A percentile compares a stretch with the other conserved stretches of the same genome.
Conservation (phyloP, 2,329 filamentous ascomycete species). For the Trichoderma hamatum region DNA sequence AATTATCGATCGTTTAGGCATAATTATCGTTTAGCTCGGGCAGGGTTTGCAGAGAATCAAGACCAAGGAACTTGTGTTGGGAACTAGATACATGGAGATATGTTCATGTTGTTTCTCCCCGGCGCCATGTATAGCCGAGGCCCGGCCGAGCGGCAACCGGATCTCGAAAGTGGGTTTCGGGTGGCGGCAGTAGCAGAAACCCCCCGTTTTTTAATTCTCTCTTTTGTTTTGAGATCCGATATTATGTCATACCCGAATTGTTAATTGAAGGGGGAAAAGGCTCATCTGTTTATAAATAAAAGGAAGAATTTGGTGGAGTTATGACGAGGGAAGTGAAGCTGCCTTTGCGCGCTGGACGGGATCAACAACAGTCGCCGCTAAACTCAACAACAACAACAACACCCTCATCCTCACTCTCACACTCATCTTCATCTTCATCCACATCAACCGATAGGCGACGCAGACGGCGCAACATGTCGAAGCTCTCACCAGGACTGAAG, state of each 20-base stretch:
- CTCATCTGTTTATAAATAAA: not conserved
- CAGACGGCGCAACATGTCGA: conserved; percentile 60
- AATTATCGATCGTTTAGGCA: not conserved
- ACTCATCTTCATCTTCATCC: not conserved
- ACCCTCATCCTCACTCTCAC: not conserved
- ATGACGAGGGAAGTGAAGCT: not conserved
- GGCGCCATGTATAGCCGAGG: not conserved
- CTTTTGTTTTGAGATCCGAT: not conserved
- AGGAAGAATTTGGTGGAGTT: not conserved
- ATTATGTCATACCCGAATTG: not conserved
- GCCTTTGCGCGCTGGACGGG: not conserved
- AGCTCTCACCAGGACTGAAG: conserved; percentile 72
- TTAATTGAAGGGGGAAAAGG: not conserved
- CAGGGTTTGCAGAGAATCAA: not conserved
- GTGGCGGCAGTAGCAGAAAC: not conserved
- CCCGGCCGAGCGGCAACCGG: not conserved
- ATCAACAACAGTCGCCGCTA: not conserved
- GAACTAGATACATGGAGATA: too few relatives aligned
- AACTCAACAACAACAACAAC: not conserved
- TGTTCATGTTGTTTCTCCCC: not conserved
- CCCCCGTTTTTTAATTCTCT: not conserved
- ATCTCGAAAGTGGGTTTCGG: not conserved
- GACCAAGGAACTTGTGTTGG: not conserved
- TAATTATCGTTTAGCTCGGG: not conserved
- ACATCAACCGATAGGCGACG: not conserved